These are phyloP conservation scores for Coemansia sp. DNA, from an alignment of 192 early-diverging fungal genomes.

Conservation along the genomic window DNA sequence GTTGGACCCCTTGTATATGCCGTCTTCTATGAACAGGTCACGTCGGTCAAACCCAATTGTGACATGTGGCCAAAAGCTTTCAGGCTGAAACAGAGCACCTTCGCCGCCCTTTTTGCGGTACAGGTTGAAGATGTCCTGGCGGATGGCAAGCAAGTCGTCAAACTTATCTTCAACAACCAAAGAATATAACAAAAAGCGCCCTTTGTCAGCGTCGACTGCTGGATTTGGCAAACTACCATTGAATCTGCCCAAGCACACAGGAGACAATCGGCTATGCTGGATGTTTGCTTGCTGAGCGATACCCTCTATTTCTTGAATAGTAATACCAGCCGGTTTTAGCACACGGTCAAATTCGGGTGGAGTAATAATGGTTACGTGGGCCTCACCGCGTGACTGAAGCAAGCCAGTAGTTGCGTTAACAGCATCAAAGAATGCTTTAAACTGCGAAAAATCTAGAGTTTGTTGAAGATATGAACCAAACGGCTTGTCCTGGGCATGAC, in stretches of 20 bases:
- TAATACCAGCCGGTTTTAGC: slow-evolving; percentile 59
- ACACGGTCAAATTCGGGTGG: slow-evolving; percentile 66
- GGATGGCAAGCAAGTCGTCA: slow-evolving; percentile 53
- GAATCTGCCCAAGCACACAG: slow-evolving; percentile 65
- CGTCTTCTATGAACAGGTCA: slow-evolving; percentile 67
- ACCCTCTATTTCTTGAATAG: slow-evolving; percentile 63
- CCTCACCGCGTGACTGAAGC: slow-evolving; percentile 59
- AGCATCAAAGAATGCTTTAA: slow-evolving; percentile 54
- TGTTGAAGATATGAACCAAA: slow-evolving; percentile 60
- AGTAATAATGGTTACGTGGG: slow-evolving; percentile 69
- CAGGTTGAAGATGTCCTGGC: slow-evolving; percentile 58
- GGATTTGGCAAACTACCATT: slow-evolving; percentile 40
- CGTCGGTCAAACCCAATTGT: slow-evolving; percentile 66
- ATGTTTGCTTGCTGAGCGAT: slow-evolving; percentile 58
- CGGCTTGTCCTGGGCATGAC: slow-evolving; percentile 38
- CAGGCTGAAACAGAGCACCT: slow-evolving; percentile 66
- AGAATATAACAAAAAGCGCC: slow-evolving; percentile 33
- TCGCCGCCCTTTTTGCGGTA: slow-evolving; percentile 66
- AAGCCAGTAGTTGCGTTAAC: slow-evolving; percentile 52
- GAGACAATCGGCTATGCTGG: slow-evolving; percentile 56
- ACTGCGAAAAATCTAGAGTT: slow-evolving; percentile 59
- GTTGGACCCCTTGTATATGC: slow-evolving; percentile 69
- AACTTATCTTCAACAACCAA: slow-evolving; percentile 54
- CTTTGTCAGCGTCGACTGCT: slow-evolving; percentile 10
- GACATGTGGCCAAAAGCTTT: slow-evolving; percentile 66